Evolutionary conservation across 2,329 filamentous ascomycete genomes (phyloP).

Genomic region (Beauveria caledonica): DNA sequence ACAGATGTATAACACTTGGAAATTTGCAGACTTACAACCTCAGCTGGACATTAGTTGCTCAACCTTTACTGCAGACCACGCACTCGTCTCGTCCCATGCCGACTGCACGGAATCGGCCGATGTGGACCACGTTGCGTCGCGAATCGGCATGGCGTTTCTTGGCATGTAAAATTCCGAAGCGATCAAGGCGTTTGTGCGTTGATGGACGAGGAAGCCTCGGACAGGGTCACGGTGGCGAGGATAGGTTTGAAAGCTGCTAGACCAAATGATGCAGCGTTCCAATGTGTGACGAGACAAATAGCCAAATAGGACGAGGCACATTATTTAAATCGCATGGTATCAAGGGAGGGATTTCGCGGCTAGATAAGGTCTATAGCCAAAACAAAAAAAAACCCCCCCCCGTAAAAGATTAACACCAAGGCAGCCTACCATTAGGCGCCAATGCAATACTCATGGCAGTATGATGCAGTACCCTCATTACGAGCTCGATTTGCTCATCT

Average conservation of each 20-base stretch:
- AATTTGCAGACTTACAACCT: no score
- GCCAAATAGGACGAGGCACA: no score
- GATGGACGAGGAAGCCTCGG: conserved; percentile 24
- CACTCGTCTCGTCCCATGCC: conserved; percentile 35
- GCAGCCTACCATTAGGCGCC: neutral
- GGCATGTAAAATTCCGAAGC: conserved; percentile 36
- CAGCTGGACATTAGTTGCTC: no score
- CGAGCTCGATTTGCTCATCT: neutral
- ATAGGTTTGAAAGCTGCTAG: no score
- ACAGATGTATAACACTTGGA: no score
- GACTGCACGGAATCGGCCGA: conserved; percentile 37
- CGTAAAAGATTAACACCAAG: neutral
- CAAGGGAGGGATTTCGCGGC: no score
- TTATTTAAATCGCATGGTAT: no score
- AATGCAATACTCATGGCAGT: neutral
- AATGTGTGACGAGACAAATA: no score
- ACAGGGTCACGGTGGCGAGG: conserved; percentile 15
- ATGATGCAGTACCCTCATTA: neutral
- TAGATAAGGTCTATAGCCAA: neutral
- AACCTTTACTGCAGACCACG: no score
- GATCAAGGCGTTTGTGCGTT: conserved; percentile 27
- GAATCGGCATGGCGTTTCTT: conserved; percentile 37
- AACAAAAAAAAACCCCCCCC: no score
- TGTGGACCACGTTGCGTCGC: conserved; percentile 38
- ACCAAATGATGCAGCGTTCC: no score